These are phyloP conservation scores for Trypanosoma rangeli DNA, from an alignment of 208 protist genomes.

Conservation along the genomic window DNA sequence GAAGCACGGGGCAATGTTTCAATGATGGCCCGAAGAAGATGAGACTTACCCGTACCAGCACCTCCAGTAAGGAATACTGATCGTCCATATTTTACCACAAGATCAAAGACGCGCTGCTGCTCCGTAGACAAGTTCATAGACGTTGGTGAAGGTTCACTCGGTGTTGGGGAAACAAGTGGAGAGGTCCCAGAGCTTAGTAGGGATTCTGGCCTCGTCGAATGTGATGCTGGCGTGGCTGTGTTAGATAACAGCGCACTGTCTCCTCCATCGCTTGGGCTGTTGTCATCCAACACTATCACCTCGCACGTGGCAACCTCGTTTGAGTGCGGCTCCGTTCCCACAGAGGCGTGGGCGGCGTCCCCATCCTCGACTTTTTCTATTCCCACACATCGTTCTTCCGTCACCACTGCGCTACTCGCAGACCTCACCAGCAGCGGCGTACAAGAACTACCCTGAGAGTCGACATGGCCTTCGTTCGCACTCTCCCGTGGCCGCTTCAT, in stretches of 20 bases:
- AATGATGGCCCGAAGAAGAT: conserved; percentile 80
- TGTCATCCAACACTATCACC: conserved; percentile 1
- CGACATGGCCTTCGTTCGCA: not conserved
- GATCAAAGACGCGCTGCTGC: conserved; percentile 53
- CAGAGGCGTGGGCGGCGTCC: not conserved
- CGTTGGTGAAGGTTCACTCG: not conserved
- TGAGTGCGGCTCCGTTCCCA: not conserved
- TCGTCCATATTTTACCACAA: conserved; percentile 44
- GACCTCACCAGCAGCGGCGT: not conserved
- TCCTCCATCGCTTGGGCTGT: not conserved
- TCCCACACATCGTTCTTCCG: not conserved
- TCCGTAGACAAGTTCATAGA: conserved; percentile 48
- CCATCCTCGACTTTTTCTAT: not conserved
- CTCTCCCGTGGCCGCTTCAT: not conserved
- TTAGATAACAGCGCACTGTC: not conserved
- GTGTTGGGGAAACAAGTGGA: not conserved
- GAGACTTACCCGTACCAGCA: conserved; percentile 89
- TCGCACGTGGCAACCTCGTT: not conserved
- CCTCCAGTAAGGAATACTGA: conserved; percentile 86
- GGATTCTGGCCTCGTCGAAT: not conserved
- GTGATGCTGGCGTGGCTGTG: not conserved
- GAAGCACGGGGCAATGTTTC: conserved; percentile 33
- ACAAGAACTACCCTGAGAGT: not conserved
- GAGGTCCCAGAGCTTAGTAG: conserved; percentile 1
- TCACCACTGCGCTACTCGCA: not conserved